Base-by-base conservation (phyloP, 768 basidiomycete species). In the Cubamyces lactineus region DNA sequence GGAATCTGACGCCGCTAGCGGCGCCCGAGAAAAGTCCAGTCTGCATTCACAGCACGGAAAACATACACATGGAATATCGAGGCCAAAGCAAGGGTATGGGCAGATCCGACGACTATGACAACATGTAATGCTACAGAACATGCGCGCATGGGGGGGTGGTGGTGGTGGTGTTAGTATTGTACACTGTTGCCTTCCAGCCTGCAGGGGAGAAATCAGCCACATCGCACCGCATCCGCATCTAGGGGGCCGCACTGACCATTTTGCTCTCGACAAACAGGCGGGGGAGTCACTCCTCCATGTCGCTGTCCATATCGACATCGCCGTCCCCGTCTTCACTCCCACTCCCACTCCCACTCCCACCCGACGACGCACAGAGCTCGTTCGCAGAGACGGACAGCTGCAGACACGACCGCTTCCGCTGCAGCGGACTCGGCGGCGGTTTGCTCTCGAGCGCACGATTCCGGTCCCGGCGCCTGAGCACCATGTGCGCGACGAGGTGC, bases 401-500 rank as follows among this genome's bases (percentile, higher is more conserved):
- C 46, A 80, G 69, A 6, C 72, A 59, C 30, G 79, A 77, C 47
- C 40, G 63, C 39, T 64, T 59, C 26, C 75, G 74, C 57, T 66
- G 67, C 7, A 66, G 66, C 46, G 57, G 17, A 13, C 34, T 45
- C 3, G 67, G 68, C 16, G 64, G 48, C 56, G 70, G 78, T 47
- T 76, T 74, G 58, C 74, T 77, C 43, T 76, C 72, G 52, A 81
- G 69, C 21, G 78, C 74, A 41, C 79, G 74, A 19, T 53, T 71
- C 2, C 71, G 69, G 42, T 82, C 78, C 58, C 73, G 74, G 57
- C 80, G 73, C 56, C 77, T 76, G 69, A 82, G 74, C 38, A 81
- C 71, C 80, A 81, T 81, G 68, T 78, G 78, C 24, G 80, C 80
- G 46, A 81, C 77, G 19, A 81, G 76, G 61, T 80, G 79, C 47